A percentile compares a stretch with the other conserved stretches of the same genome.
These are phyloP conservation scores for Calcarisporium arbuscula DNA, from an alignment of 2,329 filamentous ascomycete genomes.

Conservation along the genomic window DNA sequence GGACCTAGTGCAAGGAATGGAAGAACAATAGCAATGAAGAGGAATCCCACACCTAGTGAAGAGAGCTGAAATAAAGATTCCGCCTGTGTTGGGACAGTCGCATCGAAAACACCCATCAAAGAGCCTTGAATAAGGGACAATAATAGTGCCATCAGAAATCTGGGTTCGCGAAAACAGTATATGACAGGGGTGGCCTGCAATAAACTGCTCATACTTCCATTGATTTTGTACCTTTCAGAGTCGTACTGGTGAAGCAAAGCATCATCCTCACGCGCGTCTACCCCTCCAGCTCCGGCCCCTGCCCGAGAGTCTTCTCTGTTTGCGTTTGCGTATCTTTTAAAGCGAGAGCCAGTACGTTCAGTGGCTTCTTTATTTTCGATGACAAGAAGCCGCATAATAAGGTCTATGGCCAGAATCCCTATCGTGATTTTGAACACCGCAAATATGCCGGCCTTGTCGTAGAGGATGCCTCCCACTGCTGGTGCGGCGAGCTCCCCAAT, in stretches of 20 bases:
- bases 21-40: conserved; percentile 1
- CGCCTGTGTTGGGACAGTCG: conserved; percentile 1
- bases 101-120: conserved; percentile 1
- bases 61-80: neutral
- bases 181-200: neutral
- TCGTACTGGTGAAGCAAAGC: no score
- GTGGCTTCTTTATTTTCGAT: neutral
- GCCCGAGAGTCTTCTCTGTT: no score
- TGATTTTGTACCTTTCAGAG: neutral
- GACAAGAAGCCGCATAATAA: neutral
- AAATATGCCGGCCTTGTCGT: neutral
- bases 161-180: conserved; percentile 2
- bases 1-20: conserved; percentile 3
- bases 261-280: no score
- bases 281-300: no score
- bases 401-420: neutral
- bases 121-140: neutral
- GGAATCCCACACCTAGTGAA: neutral
- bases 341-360: neutral
- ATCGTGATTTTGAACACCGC: neutral
- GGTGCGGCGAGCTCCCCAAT: neutral
- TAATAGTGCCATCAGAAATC: neutral
- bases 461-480: conserved; percentile 1
- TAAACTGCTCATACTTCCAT: neutral
- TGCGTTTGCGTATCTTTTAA: no score